Base-by-base conservation (phyloP, 257 asterid species). In the Solanum medicagineum region DNA sequence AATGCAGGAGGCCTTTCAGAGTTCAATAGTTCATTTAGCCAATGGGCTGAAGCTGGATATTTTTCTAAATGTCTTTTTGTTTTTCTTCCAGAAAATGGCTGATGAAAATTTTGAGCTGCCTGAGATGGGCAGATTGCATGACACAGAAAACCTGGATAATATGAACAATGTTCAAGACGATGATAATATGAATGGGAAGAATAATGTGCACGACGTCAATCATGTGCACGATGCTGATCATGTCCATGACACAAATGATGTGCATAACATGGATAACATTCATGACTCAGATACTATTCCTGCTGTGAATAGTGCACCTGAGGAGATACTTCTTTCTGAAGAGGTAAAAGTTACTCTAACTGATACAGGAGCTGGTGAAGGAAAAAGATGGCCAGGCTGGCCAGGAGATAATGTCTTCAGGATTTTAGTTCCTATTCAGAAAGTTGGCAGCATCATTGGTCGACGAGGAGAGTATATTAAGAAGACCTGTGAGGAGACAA, bases 311-410 rank as follows among this genome's bases (percentile, higher is more conserved):
- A 59, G 70, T 66, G 90, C 81, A 63, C 86, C 86, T 12, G 94
- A 91, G 87, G 85, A 85, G 57, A 69, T 87, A 24, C 86, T 84
- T 81, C 81, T 88, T 70, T 80, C 91, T 3, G 93, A 90, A 85
- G 93, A 84, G 86, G 84, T 49, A 16, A 87, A 83, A 81, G 87
- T 60, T 57, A 85, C 87, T 81, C 90, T 87, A 75, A 84, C 81
- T 83, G 87, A 87, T 80, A 81, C 87, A 56, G 90, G 57, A 42
- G 84, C 71, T 19, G 84, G 85, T 68, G 94, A 90, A 88, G 95
- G 88, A 86, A 93, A 90, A 89, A 90, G 81, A 83, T 93, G 97
- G 97, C 97, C 95, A 40, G 97, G 97, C 80, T 93, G 97, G 97
- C 97, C 97, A 14, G 95, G 97, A 79, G 94, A 93, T 85, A 93